Percentiles rank a stretch among this genome's conserved stretches.
Evolutionary conservation across 1,284 basidiomycete genomes (phyloP).

Genomic region (Meira nashicola): DNA sequence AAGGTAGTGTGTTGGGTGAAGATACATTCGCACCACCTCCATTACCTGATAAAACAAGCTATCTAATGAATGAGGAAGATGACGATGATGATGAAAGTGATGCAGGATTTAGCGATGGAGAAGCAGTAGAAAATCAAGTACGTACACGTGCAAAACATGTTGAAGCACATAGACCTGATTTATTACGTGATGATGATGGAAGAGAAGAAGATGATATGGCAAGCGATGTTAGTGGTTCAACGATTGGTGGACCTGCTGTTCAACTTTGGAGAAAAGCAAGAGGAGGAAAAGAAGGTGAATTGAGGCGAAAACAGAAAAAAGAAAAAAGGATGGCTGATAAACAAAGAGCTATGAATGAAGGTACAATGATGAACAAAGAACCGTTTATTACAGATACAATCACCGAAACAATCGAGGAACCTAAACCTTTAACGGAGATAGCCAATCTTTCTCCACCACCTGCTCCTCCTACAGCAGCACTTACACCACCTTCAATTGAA

Average conservation of each 20-base stretch:
- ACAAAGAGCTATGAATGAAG: neutral
- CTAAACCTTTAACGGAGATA: neutral
- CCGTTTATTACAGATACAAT: neutral
- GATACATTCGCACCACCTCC: conserved; percentile 40
- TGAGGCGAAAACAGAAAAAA: conserved; percentile 20
- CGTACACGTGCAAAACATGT: conserved; percentile 8
- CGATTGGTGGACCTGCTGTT: conserved; percentile 30
- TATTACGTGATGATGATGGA: conserved; percentile 17
- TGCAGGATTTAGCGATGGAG: conserved; percentile 23
- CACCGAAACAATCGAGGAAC: conserved; percentile 1
- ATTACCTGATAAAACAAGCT: conserved; percentile 25
- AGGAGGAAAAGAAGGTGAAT: conserved; percentile 16
- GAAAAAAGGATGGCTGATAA: neutral
- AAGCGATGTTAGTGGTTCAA: conserved; percentile 33
- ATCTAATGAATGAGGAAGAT: conserved; percentile 11
- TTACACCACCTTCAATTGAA: too few species aligned
- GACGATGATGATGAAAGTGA: conserved; percentile 5
- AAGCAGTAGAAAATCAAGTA: neutral
- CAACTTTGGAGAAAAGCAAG: conserved; percentile 31
- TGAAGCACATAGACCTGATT: conserved; percentile 30
- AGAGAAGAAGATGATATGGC: conserved; percentile 15
- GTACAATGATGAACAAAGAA: neutral
- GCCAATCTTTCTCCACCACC: neutral
- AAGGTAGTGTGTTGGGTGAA: conserved; percentile 19
- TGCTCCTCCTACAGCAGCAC: too few species aligned